These are phyloP conservation scores for Aspergillus niger DNA, from an alignment of 2,329 filamentous ascomycete genomes.

Conservation along the genomic window DNA sequence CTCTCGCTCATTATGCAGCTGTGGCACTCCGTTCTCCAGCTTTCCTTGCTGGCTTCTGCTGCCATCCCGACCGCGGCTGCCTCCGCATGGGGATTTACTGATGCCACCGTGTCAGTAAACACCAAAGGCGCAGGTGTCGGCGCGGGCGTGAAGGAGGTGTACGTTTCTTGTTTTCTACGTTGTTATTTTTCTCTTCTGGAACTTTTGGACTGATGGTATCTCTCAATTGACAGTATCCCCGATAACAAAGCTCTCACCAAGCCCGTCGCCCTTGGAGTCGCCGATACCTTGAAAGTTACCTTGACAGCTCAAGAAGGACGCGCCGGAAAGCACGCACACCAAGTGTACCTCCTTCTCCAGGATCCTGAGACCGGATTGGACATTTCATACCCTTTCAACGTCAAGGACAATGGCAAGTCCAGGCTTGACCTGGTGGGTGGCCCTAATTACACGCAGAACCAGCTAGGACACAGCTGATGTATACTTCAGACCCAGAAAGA, in stretches of 20 bases:
- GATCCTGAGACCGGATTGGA: slow-evolving; percentile 77
- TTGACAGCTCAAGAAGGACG: slow-evolving; percentile 79
- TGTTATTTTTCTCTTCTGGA: not conserved
- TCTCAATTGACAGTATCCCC: slow-evolving; percentile 54
- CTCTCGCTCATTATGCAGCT: slow-evolving; percentile 38
- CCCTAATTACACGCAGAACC: not conserved
- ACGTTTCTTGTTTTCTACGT: slow-evolving; percentile 22
- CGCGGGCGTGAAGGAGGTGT: slow-evolving; percentile 59
- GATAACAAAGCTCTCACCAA: slow-evolving; percentile 63
- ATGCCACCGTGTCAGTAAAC: slow-evolving; percentile 63
- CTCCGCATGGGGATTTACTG: slow-evolving; percentile 63
- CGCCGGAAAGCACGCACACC: slow-evolving; percentile 82
- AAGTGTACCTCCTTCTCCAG: slow-evolving; percentile 83
- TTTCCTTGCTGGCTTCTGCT: slow-evolving; percentile 40
- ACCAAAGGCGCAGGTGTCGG: slow-evolving; percentile 61
- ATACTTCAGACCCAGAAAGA: slow-evolving; percentile 76
- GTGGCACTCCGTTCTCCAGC: slow-evolving; percentile 37
- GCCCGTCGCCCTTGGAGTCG: slow-evolving; percentile 64
- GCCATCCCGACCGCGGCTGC: slow-evolving; percentile 47
- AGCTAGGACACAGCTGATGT: slow-evolving; percentile 19
- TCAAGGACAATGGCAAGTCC: slow-evolving; percentile 87
- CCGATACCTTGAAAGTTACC: slow-evolving; percentile 77
- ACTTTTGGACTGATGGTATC: not conserved
- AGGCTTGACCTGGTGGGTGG: slow-evolving; percentile 78
- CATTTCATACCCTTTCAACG: slow-evolving; percentile 77